Conservation (phyloP, 768 basidiomycete genomes). For the Fomitopsis pulvina region DNA sequence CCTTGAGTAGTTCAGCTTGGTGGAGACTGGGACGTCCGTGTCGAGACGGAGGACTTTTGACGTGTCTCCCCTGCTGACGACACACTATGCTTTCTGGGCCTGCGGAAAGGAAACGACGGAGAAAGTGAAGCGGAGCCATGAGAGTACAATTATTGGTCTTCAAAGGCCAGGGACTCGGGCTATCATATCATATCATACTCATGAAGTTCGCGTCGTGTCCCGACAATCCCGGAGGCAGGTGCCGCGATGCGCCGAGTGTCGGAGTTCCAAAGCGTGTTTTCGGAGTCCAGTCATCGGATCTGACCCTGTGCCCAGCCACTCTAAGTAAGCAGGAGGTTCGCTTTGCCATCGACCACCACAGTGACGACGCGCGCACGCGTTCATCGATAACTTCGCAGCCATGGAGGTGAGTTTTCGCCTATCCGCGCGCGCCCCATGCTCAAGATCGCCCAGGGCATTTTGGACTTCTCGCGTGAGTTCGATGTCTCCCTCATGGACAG, state of each 20-base stretch:
- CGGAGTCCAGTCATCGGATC: not conserved
- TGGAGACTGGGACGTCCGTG: conserved; percentile 24
- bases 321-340: conserved; percentile 16
- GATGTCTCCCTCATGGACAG: conserved; percentile 91
- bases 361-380: conserved; percentile 14
- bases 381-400: conserved; percentile 17
- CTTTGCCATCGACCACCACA: conserved; percentile 18
- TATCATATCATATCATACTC: not conserved
- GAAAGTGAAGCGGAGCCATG: not conserved
- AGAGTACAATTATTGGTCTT: not conserved
- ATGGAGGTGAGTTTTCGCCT: conserved; percentile 32
- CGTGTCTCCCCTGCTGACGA: conserved; percentile 23
- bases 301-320: conserved; percentile 25
- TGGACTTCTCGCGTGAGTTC: conserved; percentile 92
- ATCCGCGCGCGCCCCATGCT: not conserved
- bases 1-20: conserved; percentile 28
- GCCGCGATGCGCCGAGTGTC: not conserved
- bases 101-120: conserved; percentile 7
- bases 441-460: conserved; percentile 53
- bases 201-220: not conserved
- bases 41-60: conserved; percentile 22
- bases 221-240: not conserved
- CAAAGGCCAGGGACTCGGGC: no score
- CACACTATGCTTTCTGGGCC: conserved; percentile 24
- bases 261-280: not conserved